Conservation (phyloP, 2,329 filamentous ascomycete species). For the Sphaerulina musiva region DNA sequence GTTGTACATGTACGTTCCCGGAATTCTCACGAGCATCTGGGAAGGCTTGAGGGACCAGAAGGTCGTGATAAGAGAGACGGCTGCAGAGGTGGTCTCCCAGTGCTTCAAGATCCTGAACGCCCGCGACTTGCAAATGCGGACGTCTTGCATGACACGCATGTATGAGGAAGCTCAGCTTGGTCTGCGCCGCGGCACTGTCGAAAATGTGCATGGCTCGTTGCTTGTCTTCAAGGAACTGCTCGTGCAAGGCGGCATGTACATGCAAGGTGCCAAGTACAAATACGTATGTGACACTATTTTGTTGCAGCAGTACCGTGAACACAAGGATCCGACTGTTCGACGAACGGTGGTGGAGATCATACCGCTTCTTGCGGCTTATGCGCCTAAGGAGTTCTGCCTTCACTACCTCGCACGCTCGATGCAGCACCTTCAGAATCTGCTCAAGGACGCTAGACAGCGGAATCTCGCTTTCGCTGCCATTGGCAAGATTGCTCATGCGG, state of each 20-base stretch:
- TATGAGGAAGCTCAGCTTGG: constrained; percentile 78
- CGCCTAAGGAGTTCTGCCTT: constrained; percentile 80
- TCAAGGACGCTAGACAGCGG: constrained; percentile 90
- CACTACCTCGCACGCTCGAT: constrained; percentile 92
- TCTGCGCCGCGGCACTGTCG: constrained; percentile 71
- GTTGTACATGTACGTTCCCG: constrained; percentile 90
- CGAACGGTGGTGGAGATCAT: constrained; percentile 87
- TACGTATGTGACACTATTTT: constrained; percentile 90
- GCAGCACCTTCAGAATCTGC: constrained; percentile 86
- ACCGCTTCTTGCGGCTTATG: constrained; percentile 85
- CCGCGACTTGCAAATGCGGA: constrained; percentile 79
- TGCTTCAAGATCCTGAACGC: constrained; percentile 95
- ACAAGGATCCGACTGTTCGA: constrained; percentile 78
- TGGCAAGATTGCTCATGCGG: constrained; percentile 90
- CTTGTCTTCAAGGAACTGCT: constrained; percentile 88
- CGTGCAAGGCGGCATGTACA: constrained; percentile 95
- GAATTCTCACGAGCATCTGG: constrained; percentile 95
- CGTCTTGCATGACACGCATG: constrained; percentile 83
- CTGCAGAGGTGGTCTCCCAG: constrained; percentile 85
- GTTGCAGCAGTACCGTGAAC: constrained; percentile 70
- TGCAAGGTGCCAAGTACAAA: constrained; percentile 82
- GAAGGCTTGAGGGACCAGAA: constrained; percentile 83
- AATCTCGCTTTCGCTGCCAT: constrained; percentile 95
- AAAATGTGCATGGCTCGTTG: constrained; percentile 88
- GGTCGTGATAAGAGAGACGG: constrained; percentile 84